phyloP scores from a whole-genome alignment of 306 rosid genomes.

The Casuarina glauca region DNA sequence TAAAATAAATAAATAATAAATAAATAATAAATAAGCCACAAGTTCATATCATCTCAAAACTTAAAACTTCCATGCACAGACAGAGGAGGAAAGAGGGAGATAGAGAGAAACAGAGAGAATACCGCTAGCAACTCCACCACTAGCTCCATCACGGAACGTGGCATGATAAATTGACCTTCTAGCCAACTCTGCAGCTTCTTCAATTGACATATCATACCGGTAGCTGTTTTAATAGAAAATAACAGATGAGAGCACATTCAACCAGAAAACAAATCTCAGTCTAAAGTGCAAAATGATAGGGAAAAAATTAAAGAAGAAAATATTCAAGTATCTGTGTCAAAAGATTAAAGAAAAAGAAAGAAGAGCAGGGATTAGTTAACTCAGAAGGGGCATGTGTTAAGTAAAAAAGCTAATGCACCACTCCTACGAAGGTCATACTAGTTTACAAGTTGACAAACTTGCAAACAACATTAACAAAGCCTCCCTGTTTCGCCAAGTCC shows the following conservation, averaged over 20 bases:
- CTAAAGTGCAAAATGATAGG: neutral
- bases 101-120: constrained; percentile 9
- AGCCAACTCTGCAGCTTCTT: constrained; percentile 89
- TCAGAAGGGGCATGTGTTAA: neutral
- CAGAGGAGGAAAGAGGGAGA: neutral
- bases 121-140: constrained; percentile 99
- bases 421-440: neutral
- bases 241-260: neutral
- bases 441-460: neutral
- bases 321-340: neutral
- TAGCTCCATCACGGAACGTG: constrained; percentile 94
- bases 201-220: constrained; percentile 67
- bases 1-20: no score
- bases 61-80: neutral
- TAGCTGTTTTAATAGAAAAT: constrained; percentile 44
- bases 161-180: constrained; percentile 91
- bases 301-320: neutral
- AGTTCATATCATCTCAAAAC: neutral
- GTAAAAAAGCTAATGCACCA: neutral
- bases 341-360: neutral
- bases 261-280: neutral
- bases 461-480: neutral
- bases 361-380: neutral
- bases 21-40: neutral
- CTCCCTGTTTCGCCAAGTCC: neutral